A percentile compares a stretch with the other conserved stretches of the same genome.
Conservation (phyloP, 768 basidiomycete genomes). For the Mycena rebaudengoi region DNA sequence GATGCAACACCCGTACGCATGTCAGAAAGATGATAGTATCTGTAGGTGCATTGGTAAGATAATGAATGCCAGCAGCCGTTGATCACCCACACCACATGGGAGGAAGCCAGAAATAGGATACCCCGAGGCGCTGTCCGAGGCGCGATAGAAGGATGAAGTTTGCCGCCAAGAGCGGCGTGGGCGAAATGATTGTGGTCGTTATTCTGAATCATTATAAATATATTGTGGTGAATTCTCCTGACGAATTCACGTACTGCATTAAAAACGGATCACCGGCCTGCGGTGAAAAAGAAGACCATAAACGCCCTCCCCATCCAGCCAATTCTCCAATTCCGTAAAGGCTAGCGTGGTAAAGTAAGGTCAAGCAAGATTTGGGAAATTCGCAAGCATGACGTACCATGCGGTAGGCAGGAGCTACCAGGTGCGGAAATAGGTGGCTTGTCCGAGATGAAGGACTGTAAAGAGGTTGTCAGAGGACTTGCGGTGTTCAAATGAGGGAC, state of each 20-base stretch:
- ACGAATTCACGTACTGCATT: conserved; percentile 55
- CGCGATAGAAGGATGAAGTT: conserved; percentile 61
- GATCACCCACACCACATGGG: conserved; percentile 46
- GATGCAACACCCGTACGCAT: conserved; percentile 34
- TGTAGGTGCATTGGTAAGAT: conserved; percentile 25
- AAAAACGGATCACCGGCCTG: conserved; percentile 37
- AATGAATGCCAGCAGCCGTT: neutral
- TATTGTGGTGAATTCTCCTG: neutral
- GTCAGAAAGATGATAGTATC: conserved; percentile 49
- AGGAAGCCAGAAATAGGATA: conserved; percentile 57
- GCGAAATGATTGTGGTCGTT: conserved; percentile 56
- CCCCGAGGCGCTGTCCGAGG: conserved; percentile 52
- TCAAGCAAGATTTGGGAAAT: too few species aligned
- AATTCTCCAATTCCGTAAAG: conserved; percentile 58
- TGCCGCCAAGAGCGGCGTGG: conserved; percentile 65
- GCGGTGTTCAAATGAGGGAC: neutral
- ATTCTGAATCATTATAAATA: conserved; percentile 37
- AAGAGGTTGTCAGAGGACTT: neutral
- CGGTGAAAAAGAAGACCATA: conserved; percentile 56
- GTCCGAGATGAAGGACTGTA: conserved; percentile 54
- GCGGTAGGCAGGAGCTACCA: conserved; percentile 63
- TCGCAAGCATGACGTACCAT: too few species aligned
- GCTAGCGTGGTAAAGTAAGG: too few species aligned
- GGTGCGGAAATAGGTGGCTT: conserved; percentile 53
- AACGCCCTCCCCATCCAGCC: conserved; percentile 57